Base-by-base conservation (phyloP, 2,329 filamentous ascomycete genomes). In the Arthrobotrys conoides region DNA sequence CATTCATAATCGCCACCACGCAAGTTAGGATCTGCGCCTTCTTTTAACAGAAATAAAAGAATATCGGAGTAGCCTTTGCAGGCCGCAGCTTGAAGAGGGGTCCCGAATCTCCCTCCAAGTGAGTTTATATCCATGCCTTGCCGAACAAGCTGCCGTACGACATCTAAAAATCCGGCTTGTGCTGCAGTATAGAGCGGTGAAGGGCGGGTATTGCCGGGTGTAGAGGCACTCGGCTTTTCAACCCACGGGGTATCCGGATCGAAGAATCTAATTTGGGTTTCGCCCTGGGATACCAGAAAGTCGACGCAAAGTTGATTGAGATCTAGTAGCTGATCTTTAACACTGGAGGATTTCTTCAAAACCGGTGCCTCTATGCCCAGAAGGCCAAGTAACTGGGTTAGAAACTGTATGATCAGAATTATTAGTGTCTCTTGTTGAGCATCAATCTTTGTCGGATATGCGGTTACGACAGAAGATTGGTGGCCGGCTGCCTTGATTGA, bases 171-270 rank as follows among this genome's bases (percentile, higher is more conserved):
- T 5, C 64, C 64, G 44, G 64, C 64, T 41, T 67, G 64, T 12
- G 64, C 64, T 9, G 64, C 64, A 18, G 48, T 53, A 30, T 67
- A 67, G 10, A 67, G 20, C n/a, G 64, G 38, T 27, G 64, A 38
- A 16, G 48, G 48, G 10, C 53, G 10, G 5, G 64, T 6, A n/a
- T 14, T 27, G 3, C 22, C 18, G 3, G 61, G 14, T 30, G 48
- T 38, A 30, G 46, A 55, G 18, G 55, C 48, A 27, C 53, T 33
- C 3, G 64, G 64, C 64, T 67, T 53, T 2, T 48, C 18, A 36
- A 67, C 9, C 64, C 64, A 67, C 2, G 64, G 64, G 1, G 64
- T 67, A 27, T 67, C 64, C 12, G 64, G 64, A 44, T 67, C 48
- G 30, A 67, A 67, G 33, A 67, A 55, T 6, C 64, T 22, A 12